Percentiles rank a stretch among this genome's conserved stretches.
Conservation (phyloP, 2,329 filamentous ascomycete species). For the Aspergillus transmontanensis region DNA sequence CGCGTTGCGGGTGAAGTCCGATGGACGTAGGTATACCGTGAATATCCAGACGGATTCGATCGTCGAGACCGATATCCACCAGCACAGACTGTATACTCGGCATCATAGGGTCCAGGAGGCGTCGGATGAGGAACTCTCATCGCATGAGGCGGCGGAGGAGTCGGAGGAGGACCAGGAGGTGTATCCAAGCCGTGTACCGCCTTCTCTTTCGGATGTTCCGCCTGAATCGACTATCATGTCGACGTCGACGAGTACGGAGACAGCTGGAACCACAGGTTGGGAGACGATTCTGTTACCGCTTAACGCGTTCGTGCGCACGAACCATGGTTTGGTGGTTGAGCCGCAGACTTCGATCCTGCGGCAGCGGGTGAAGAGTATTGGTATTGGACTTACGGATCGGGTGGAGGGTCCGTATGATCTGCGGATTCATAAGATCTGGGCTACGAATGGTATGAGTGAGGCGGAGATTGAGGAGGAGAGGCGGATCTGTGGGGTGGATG, state of each 20-base stretch:
- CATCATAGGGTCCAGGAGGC: conserved; percentile 39
- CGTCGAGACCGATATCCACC: conserved; percentile 92
- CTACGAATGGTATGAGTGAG: conserved; percentile 69
- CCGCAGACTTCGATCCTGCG: conserved; percentile 88
- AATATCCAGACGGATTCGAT: conserved; percentile 95
- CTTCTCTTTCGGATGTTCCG: conserved; percentile 42
- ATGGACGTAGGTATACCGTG: conserved; percentile 89
- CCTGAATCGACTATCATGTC: conserved; percentile 39
- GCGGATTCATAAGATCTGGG: conserved; percentile 84
- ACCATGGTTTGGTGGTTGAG: conserved; percentile 87
- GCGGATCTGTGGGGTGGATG: conserved; percentile 43
- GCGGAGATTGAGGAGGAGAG: conserved; percentile 44
- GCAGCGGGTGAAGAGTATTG: conserved; percentile 81
- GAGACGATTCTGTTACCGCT: conserved; percentile 92
- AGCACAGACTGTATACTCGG: conserved; percentile 74
- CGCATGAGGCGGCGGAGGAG: conserved; percentile 27
- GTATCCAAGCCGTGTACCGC: conserved; percentile 33
- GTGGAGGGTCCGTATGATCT: conserved; percentile 87
- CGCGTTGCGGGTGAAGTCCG: conserved; percentile 83
- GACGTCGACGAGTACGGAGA: conserved; percentile 36
- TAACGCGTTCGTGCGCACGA: conserved; percentile 92
- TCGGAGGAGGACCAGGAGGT: conserved; percentile 18
- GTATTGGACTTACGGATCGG: conserved; percentile 85
- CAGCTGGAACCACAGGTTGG: conserved; percentile 80
- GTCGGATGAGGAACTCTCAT: conserved; percentile 17